Percentiles rank a stretch among this genome's conserved stretches.
Evolutionary conservation across 2,329 filamentous ascomycete genomes (phyloP).

Genomic region (Cladophialophora chaetospira): DNA sequence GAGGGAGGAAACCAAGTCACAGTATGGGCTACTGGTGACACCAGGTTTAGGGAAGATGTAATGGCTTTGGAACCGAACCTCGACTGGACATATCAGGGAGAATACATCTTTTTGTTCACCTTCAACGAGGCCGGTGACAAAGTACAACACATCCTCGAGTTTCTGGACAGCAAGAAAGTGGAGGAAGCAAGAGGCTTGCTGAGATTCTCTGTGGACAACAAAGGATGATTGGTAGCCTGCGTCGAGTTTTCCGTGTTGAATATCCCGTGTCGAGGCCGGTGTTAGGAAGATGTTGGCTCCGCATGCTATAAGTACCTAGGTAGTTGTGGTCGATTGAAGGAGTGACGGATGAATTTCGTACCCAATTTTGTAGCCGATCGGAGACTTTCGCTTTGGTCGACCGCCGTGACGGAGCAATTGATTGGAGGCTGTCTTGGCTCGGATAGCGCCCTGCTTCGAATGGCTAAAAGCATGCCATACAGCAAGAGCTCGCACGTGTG

Average conservation of each 20-base stretch:
- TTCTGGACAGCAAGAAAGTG: slow-evolving; percentile 38
- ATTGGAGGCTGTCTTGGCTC: no score
- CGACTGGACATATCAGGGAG: slow-evolving; percentile 37
- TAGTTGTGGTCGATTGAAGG: no score
- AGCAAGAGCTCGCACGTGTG: no score
- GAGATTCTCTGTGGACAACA: neutral
- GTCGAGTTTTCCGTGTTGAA: neutral
- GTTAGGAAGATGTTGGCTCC: no score
- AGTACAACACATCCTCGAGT: slow-evolving; percentile 37
- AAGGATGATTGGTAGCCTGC: neutral
- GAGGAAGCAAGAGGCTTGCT: neutral
- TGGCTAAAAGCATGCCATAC: no score
- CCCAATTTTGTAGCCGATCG: no score
- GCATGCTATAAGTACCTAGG: no score
- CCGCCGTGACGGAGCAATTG: no score
- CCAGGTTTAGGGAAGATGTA: slow-evolving; percentile 34
- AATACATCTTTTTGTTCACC: slow-evolving; percentile 40
- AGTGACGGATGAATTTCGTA: no score
- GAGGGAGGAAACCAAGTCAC: slow-evolving; percentile 32
- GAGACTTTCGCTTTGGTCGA: no score
- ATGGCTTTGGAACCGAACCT: slow-evolving; percentile 29
- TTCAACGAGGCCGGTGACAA: slow-evolving; percentile 36
- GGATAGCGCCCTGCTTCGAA: no score
- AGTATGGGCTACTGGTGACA: slow-evolving; percentile 35
- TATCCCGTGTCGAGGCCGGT: neutral